Conservation (phyloP, 805 yeast genomes). For the Nakazawaea sp. region DNA sequence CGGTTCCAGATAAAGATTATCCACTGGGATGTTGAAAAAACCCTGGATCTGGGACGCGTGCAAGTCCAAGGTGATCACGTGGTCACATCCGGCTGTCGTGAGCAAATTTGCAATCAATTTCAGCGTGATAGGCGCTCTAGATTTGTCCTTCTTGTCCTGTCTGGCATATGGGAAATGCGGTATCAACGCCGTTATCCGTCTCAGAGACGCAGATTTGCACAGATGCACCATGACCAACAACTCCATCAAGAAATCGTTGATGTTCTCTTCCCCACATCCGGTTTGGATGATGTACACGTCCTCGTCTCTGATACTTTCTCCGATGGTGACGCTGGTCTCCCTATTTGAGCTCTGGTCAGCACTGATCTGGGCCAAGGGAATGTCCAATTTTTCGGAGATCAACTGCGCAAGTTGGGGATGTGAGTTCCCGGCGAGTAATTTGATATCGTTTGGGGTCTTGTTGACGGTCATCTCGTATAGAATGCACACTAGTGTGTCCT, state of each 20-base stretch:
- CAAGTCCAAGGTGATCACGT: conserved; percentile 92
- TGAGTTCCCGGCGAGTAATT: conserved; percentile 57
- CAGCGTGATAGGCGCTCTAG: conserved; percentile 95
- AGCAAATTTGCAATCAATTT: conserved; percentile 87
- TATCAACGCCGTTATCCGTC: conserved; percentile 88
- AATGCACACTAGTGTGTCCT: no score
- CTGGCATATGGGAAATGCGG: conserved; percentile 97
- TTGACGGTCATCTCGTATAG: conserved; percentile 28
- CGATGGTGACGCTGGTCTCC: conserved; percentile 84
- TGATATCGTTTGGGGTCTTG: conserved; percentile 36
- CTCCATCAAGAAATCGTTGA: conserved; percentile 86
- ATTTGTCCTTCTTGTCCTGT: conserved; percentile 94
- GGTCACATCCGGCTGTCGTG: conserved; percentile 91
- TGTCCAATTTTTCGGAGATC: conserved; percentile 60
- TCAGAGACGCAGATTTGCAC: conserved; percentile 91
- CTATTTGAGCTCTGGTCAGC: conserved; percentile 82
- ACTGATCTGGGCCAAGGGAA: conserved; percentile 65
- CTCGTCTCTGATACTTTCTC: conserved; percentile 86
- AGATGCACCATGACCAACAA: conserved; percentile 87
- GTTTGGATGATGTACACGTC: conserved; percentile 83
- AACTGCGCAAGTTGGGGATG: conserved; percentile 78
- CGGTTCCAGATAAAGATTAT: conserved; percentile 93
- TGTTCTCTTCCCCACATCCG: conserved; percentile 65
- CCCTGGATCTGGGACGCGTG: conserved; percentile 99
- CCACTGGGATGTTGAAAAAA: conserved; percentile 91